Evolutionary conservation across 2,329 filamentous ascomycete genomes (phyloP), one percentile per base, ranked within the genome.

Genomic region (Myrmaecium sp.): DNA sequence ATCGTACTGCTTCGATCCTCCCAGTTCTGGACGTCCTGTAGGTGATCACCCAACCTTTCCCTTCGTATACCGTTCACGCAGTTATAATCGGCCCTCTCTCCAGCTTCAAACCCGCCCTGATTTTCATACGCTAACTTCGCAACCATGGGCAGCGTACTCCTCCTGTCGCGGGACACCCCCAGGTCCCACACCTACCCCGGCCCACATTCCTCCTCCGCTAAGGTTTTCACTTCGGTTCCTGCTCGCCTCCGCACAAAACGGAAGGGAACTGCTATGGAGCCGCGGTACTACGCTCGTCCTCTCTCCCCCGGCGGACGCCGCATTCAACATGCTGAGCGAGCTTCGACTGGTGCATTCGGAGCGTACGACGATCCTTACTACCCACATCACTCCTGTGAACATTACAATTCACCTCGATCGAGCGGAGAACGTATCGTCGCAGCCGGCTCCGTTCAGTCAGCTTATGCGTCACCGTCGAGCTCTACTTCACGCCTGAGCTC

Each of bases 391-490:
- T 38, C 22, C 38, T 33, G 27, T 17, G 15, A 13, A 24, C 8
- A 14, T 8, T 16, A 19, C 10, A 28, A 30, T 10, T 51, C 48
- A 6, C 49, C 49, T 3, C 41, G 49, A 16, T 36, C 44, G 2
- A 51, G 49, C 29, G 46, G 27, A 29, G 47, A 51, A 26, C 41
- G 46, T 21, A 29, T 52, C 14, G 35, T 24, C 6, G 16, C 22
- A 12, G 22, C 25, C 20, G 25, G 33, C 3, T 28, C 31, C 23
- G 30, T 42, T 11, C 39, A 44, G n/a, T n/a, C n/a, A n/a, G n/a
- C n/a, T 37, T 40, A 45, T 10, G 34, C 42, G 39, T 65, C 61
- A n/a, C 60, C 65, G 39, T 57, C 28, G 8, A 28, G 29, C 17
- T 21, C 26, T 6, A 29, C 38, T 32, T 42, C 45, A 6, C 43